phyloP scores from a whole-genome alignment of 345 rosid genomes.

The Citrus maxima region DNA sequence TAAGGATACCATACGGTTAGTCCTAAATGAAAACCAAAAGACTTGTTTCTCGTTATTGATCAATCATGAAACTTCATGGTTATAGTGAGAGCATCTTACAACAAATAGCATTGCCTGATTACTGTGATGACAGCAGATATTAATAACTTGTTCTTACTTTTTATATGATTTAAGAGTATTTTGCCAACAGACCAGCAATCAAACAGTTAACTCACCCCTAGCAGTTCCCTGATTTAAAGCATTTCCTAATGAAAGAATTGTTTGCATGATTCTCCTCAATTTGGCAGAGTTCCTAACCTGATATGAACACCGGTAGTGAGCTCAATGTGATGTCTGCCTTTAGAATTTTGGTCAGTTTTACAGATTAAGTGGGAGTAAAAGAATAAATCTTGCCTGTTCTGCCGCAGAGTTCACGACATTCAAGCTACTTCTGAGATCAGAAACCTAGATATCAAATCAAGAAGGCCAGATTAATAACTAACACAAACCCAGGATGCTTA shows the following conservation, averaged over 20 bases:
- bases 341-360: constrained; percentile 3
- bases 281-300: constrained; percentile 68
- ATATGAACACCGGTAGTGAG: constrained; percentile 14
- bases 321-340: background rate
- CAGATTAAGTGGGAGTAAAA: background rate
- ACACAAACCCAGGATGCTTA: constrained; percentile 3
- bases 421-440: constrained; percentile 73
- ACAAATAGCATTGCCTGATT: background rate
- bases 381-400: constrained; percentile 58
- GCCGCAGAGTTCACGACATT: constrained; percentile 70
- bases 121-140: background rate
- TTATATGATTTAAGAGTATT: background rate
- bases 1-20: background rate
- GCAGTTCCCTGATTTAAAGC: constrained; percentile 97
- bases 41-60: background rate
- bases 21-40: background rate
- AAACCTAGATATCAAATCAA: constrained; percentile 43
- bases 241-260: constrained; percentile 86
- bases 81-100: background rate
- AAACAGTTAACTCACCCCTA: constrained; percentile 62
- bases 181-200: background rate
- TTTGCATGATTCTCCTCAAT: constrained; percentile 93
- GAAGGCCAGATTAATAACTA: constrained; percentile 18
- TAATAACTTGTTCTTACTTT: background rate
- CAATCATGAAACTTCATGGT: background rate